Conservation (phyloP, 768 basidiomycete genomes). For the Collybia sordida region DNA sequence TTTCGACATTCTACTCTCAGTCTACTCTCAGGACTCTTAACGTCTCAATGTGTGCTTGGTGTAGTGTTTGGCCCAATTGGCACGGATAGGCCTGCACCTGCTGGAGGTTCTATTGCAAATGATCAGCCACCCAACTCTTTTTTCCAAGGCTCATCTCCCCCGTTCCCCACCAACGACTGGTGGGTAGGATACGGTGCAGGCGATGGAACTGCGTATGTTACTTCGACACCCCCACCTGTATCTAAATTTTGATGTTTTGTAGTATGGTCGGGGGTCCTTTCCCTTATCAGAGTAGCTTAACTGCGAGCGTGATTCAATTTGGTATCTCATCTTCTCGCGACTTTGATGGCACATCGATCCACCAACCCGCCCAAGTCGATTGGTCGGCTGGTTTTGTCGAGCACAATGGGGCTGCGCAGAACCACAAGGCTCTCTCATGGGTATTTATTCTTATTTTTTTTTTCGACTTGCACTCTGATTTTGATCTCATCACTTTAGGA, state of each 20-base stretch:
- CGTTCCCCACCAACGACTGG: constrained; percentile 34
- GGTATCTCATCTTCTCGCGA: constrained; percentile 27
- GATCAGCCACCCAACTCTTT: constrained; percentile 29
- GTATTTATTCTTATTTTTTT: constrained; percentile 11
- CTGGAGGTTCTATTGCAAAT: constrained; percentile 23
- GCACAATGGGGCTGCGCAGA: constrained; percentile 25
- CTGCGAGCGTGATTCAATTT: constrained; percentile 25
- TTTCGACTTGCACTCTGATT: background rate
- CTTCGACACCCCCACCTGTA: too few species aligned
- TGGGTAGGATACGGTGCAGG: constrained; percentile 32
- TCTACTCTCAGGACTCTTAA: constrained; percentile 7
- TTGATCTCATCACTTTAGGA: constrained; percentile 17
- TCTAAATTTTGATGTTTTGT: background rate
- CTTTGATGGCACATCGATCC: constrained; percentile 31
- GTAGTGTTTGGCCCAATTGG: constrained; percentile 24
- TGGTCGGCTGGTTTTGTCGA: constrained; percentile 30
- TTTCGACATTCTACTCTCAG: constrained; percentile 6
- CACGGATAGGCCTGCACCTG: constrained; percentile 21
- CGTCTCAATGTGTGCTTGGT: constrained; percentile 6
- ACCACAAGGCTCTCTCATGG: constrained; percentile 33
- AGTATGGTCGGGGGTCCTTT: constrained; percentile 31
- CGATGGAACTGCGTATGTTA: constrained; percentile 20
- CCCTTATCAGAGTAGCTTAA: constrained; percentile 28
- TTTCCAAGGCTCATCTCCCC: constrained; percentile 30
- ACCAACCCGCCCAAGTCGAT: constrained; percentile 29